Base-by-base conservation (phyloP, 768 basidiomycete species). In the Phlebiopsis gigantea region DNA sequence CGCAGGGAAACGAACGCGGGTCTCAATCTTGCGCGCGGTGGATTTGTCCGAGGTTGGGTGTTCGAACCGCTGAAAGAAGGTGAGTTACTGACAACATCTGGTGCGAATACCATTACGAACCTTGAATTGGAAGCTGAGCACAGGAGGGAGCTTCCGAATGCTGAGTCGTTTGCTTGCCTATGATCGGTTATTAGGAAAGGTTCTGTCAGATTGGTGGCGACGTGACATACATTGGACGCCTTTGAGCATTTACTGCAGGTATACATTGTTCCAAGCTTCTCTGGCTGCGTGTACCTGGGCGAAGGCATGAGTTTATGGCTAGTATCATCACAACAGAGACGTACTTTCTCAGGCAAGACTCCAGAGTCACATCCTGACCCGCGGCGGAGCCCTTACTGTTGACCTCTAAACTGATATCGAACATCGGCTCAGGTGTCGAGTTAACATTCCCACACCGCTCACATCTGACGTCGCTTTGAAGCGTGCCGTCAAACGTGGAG, bases 41-140 rank as follows among this genome's bases (percentile, higher is more conserved):
- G 80, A 75, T 66, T 85, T 90, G 63, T 93, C 81, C 44, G 77
- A 71, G 46, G 83, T 81, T 63, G 86, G 88, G 65, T 97, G 93
- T 66, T 96, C 94, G 69, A 98, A 98, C 2, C 96, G 87, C 94
- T 97, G 65, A 1, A 14, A 34, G 25, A 22, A 49, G 39, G 46
- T 57, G 15, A 47, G 22, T 26, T 41, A 42, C 14, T 17, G 14
- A 24, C 8, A 26, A 26, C 21, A n/a, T 39, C 17, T 21, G 12
- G 52, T 21, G 2, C 8, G 29, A 8, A n/a, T 31, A 24, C 14
- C 53, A 8, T 28, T 57, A 53, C 62, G 50, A 57, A 90, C 95
- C 80, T 98, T 98, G 76, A 98, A 87, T 68, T 98, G 96, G 63
- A 98, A 91, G 62, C 89, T 91, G 46, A 98, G 74, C 0, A 96